phyloP scores from a whole-genome alignment of 805 yeast genomes.

The Barnettozyma sucrosica region DNA sequence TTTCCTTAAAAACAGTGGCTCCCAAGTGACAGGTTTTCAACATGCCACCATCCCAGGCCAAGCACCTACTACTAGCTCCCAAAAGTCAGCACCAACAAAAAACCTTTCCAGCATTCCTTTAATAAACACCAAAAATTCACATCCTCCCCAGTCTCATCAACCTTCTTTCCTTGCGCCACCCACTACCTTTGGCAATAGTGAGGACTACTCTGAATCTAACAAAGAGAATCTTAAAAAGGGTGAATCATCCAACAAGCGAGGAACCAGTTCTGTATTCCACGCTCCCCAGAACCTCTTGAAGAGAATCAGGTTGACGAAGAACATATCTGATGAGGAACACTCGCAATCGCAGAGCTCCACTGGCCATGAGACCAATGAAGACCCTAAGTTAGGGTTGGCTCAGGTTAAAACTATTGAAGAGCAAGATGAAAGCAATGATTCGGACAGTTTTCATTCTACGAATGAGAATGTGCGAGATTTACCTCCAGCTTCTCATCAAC shows the following conservation, averaged over 20 bases:
- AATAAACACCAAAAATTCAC: background rate
- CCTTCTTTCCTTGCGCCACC: background rate
- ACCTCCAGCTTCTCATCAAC: background rate
- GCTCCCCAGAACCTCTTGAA: background rate
- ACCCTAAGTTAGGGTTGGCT: background rate
- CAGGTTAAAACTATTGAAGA: background rate
- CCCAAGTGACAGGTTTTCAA: background rate
- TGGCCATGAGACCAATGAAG: background rate
- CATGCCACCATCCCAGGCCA: background rate
- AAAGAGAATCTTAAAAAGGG: background rate
- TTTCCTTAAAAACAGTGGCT: background rate
- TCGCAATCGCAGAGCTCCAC: background rate
- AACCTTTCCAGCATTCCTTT: background rate
- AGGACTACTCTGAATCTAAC: background rate
- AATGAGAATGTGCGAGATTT: background rate
- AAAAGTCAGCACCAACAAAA: background rate
- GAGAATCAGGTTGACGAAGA: background rate
- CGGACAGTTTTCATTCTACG: background rate
- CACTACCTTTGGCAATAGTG: too few species aligned
- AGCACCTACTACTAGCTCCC: too few species aligned
- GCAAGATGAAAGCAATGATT: background rate
- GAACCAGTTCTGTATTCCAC: background rate
- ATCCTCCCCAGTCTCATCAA: background rate
- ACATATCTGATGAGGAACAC: conserved; percentile 1
- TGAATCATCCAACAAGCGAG: background rate